phyloP scores from a whole-genome alignment of 75 land plant genomes.

The Cunninghamia lanceolata region DNA sequence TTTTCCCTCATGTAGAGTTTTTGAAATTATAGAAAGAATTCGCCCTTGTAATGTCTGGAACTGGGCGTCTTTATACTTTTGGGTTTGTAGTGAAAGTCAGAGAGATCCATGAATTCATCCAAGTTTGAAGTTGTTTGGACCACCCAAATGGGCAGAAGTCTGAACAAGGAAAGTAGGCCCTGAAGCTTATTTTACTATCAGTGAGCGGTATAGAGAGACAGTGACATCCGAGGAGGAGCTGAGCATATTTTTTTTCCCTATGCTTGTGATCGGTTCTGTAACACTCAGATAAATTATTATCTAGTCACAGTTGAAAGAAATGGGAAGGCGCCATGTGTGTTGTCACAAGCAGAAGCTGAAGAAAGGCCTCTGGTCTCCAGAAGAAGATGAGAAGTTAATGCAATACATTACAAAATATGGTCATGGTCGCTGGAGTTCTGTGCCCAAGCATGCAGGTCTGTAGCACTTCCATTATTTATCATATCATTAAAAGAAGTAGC shows the following conservation, averaged over 20 bases:
- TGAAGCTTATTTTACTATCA: neutral
- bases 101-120: neutral
- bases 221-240: neutral
- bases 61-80: neutral
- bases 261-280: neutral
- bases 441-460: conserved; percentile 49
- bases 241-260: neutral
- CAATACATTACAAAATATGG: conserved; percentile 48
- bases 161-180: neutral
- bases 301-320: neutral
- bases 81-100: neutral
- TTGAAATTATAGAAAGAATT: neutral
- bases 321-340: conserved; percentile 19
- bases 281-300: neutral
- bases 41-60: neutral
- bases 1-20: neutral
- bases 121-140: neutral
- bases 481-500: neutral
- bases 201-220: neutral
- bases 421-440: conserved; percentile 71
- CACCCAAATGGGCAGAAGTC: no score
- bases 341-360: conserved; percentile 49
- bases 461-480: neutral
- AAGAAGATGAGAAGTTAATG: conserved; percentile 61
- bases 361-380: conserved; percentile 66